phyloP scores from a whole-genome alignment of 2,329 filamentous ascomycete species.

The Ophiosphaerella narmari region DNA sequence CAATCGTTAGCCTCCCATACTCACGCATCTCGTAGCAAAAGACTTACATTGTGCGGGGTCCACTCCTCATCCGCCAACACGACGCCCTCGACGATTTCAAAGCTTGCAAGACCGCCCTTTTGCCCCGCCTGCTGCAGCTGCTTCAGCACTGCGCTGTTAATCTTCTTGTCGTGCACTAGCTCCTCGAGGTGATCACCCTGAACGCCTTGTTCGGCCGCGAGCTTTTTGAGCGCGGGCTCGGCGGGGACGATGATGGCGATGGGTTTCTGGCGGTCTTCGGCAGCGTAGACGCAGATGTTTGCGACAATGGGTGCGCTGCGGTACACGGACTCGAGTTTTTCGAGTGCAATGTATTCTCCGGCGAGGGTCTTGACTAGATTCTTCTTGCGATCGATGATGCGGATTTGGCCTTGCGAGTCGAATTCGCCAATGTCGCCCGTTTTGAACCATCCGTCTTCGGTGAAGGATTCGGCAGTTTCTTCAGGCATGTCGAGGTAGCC shows the following conservation, averaged over 20 bases:
- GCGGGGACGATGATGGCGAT: constrained; percentile 77
- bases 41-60: constrained; percentile 80
- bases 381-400: constrained; percentile 95
- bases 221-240: constrained; percentile 60
- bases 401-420: constrained; percentile 76
- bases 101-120: constrained; percentile 67
- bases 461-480: constrained; percentile 78
- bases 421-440: constrained; percentile 96
- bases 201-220: constrained; percentile 64
- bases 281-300: constrained; percentile 88
- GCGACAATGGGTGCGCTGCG: constrained; percentile 76
- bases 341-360: constrained; percentile 94
- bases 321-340: constrained; percentile 93
- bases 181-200: constrained; percentile 67
- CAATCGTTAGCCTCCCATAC: constrained; percentile 19
- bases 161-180: constrained; percentile 69
- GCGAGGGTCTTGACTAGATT: constrained; percentile 95
- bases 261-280: constrained; percentile 73
- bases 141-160: constrained; percentile 69
- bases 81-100: constrained; percentile 77
- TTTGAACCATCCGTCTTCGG: constrained; percentile 92
- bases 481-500: constrained; percentile 86
- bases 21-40: background rate
- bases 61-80: constrained; percentile 85
- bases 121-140: constrained; percentile 69